Conservation (phyloP, 192 early-diverging fungal species). For the Rhizoclosmatium globosum region DNA sequence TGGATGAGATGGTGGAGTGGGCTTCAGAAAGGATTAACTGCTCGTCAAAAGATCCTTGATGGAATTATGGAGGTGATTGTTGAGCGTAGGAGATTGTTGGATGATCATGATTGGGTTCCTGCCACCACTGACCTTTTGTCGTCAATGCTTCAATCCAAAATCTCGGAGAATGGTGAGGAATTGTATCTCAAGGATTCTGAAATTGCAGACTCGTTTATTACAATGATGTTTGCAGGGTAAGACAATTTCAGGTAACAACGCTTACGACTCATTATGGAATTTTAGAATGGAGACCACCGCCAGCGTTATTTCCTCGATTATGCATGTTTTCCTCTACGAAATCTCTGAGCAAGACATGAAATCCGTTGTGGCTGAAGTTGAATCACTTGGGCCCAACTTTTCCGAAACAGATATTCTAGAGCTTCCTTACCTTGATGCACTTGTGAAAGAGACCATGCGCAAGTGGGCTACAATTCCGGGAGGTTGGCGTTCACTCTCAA, state of each 20-base stretch:
- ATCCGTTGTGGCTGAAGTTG: conserved; percentile 11
- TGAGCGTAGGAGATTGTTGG: background rate
- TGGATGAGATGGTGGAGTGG: background rate
- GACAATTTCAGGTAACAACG: background rate
- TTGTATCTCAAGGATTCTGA: background rate
- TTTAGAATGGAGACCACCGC: background rate
- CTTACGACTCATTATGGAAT: background rate
- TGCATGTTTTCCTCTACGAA: conserved; percentile 1
- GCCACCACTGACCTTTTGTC: too few relatives aligned
- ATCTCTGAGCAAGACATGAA: conserved; percentile 3
- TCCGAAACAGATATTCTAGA: background rate
- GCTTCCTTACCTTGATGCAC: conserved; percentile 18
- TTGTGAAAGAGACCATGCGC: conserved; percentile 21
- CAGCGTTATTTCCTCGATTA: background rate
- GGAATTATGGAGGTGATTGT: background rate
- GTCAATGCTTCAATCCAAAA: too few relatives aligned
- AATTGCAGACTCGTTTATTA: conserved; percentile 11
- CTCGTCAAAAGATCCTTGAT: background rate
- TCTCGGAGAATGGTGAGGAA: too few relatives aligned
- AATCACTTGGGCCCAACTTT: background rate
- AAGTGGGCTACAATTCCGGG: background rate
- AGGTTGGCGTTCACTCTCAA: background rate
- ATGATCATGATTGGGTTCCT: background rate
- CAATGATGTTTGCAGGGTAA: background rate
- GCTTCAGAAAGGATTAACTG: background rate